Evolutionary conservation across 768 basidiomycete species (phyloP).

Genomic region (Collybia mongolica): DNA sequence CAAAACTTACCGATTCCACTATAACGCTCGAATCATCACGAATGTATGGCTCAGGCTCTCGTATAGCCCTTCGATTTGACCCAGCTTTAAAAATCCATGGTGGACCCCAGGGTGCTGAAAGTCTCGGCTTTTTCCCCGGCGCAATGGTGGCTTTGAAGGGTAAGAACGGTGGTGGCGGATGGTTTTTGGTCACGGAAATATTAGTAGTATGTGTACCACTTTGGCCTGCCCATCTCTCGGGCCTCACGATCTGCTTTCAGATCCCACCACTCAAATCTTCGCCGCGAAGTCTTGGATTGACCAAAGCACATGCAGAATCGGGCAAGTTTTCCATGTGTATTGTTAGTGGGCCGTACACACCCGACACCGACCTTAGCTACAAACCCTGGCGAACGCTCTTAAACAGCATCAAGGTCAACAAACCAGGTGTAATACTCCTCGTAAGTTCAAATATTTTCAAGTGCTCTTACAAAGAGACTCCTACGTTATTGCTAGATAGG

Average conservation of each 20-base stretch:
- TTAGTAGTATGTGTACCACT: constrained; percentile 58
- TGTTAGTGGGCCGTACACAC: constrained; percentile 86
- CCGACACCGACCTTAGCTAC: constrained; percentile 74
- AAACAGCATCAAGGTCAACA: constrained; percentile 53
- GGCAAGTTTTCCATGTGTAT: constrained; percentile 64
- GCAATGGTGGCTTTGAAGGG: constrained; percentile 85
- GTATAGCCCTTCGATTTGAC: constrained; percentile 71
- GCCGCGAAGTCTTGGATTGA: constrained; percentile 27
- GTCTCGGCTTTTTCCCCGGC: constrained; percentile 84
- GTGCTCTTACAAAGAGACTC: neutral
- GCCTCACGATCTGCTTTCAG: constrained; percentile 31
- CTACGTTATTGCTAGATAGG: constrained; percentile 58
- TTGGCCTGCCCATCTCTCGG: neutral
- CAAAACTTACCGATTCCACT: constrained; percentile 73
- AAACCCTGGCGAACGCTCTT: constrained; percentile 68
- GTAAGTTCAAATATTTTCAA: constrained; percentile 35
- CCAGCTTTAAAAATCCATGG: constrained; percentile 65
- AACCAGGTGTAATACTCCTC: constrained; percentile 77
- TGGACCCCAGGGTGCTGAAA: constrained; percentile 56
- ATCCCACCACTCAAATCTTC: constrained; percentile 55
- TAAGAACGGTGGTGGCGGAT: constrained; percentile 86
- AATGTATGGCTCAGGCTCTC: constrained; percentile 63
- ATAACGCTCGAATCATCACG: constrained; percentile 85
- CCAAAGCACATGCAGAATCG: constrained; percentile 33
- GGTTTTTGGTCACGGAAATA: constrained; percentile 82